Conservation (phyloP, 768 basidiomycete species). For the Rhodotorula diobovata region DNA sequence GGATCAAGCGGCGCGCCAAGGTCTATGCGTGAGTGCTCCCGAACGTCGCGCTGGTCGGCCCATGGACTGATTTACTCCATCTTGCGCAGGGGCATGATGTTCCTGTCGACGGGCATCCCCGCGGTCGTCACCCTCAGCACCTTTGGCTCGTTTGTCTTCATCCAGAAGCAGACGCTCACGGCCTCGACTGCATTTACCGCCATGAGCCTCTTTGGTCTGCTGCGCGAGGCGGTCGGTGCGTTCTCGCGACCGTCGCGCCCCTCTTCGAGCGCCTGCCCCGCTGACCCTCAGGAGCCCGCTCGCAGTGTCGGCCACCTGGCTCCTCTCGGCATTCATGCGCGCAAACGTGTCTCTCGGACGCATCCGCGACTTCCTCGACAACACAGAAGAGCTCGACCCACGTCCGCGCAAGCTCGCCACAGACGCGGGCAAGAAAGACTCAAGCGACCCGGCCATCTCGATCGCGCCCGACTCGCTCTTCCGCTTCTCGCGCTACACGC, state of each 20-base stretch:
- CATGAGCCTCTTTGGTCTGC: conserved; percentile 48
- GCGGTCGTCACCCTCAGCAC: conserved; percentile 31
- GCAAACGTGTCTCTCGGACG: conserved; percentile 45
- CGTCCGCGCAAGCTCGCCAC: not conserved
- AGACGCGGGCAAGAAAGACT: not conserved
- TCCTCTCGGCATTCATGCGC: conserved; percentile 36
- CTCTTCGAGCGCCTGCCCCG: no score
- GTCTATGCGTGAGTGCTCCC: conserved; percentile 16
- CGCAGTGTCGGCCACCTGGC: conserved; percentile 33
- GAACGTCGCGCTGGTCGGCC: rapidly evolving
- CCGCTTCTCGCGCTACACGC: conserved; percentile 24
- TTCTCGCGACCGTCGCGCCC: not conserved
- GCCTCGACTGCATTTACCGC: conserved; percentile 50
- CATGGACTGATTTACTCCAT: not conserved
- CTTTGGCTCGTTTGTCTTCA: conserved; percentile 40
- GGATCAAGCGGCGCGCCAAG: conserved; percentile 43
- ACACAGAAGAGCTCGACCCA: conserved; percentile 46
- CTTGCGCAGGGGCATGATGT: conserved; percentile 33
- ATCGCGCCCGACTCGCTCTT: conserved; percentile 11
- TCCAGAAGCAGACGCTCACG: conserved; percentile 35
- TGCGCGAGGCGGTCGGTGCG: conserved; percentile 37
- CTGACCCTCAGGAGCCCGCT: no score
- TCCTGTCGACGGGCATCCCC: conserved; percentile 39
- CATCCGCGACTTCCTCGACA: conserved; percentile 47
- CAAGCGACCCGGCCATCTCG: conserved; percentile 7